Conservation (phyloP, 768 basidiomycete genomes). For the Lentinula sp. region DNA sequence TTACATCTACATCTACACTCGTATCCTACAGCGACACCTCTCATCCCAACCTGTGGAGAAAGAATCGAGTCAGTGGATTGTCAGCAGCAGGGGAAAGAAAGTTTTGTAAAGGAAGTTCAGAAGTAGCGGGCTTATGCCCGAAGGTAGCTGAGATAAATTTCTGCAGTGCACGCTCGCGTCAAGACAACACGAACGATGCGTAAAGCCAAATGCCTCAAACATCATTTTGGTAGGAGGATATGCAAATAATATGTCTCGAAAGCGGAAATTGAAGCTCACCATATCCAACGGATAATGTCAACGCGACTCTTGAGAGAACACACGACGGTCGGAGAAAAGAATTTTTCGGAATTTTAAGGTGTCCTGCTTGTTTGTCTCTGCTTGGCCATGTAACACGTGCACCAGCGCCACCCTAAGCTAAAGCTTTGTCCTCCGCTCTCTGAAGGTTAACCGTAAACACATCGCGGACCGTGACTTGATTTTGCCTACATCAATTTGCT, state of each 20-base stretch:
- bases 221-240: conserved; percentile 39
- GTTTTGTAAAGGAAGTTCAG: not conserved
- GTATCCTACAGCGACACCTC: no score
- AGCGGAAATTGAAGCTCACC: not conserved
- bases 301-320: not conserved
- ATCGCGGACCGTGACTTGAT: not conserved
- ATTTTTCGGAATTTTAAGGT: not conserved
- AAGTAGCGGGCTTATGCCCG: conserved; percentile 29
- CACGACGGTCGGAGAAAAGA: not conserved
- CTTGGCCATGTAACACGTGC: not conserved
- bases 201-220: conserved; percentile 97
- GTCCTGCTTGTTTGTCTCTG: not conserved
- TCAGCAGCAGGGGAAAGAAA: not conserved
- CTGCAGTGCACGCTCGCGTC: conserved; percentile 58
- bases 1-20: no score
- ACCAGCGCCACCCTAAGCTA: not conserved
- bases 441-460: not conserved
- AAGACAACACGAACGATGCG: conserved; percentile 24
- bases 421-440: no score
- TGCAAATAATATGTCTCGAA: not conserved
- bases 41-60: no score
- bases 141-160: conserved; percentile 91
- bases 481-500: not conserved
- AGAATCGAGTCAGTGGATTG: no score
- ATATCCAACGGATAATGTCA: not conserved